Percentiles rank a stretch among this genome's conserved stretches.
These are phyloP conservation scores for Yamadazyma scolyti DNA, from an alignment of 805 yeast species.

Conservation along the genomic window DNA sequence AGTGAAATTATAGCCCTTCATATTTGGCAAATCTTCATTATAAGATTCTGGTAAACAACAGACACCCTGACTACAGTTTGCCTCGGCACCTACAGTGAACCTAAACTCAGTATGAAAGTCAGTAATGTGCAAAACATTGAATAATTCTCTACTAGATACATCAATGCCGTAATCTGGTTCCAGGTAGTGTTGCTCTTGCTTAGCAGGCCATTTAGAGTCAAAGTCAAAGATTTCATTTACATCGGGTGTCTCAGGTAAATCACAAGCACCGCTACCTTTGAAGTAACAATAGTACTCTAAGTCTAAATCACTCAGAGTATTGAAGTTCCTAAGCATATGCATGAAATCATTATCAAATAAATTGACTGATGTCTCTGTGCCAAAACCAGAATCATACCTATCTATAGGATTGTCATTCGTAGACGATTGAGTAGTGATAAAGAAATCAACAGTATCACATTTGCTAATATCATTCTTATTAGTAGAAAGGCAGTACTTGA, in stretches of 20 bases:
- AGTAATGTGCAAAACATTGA: constrained; percentile 62
- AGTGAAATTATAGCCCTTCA: constrained; percentile 27
- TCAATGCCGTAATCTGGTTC: constrained; percentile 24
- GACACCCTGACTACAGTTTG: constrained; percentile 52
- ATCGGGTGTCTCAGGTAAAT: constrained; percentile 50
- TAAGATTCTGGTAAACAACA: constrained; percentile 57
- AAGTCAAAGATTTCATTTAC: constrained; percentile 31
- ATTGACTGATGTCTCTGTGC: constrained; percentile 24
- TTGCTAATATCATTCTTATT: constrained; percentile 26
- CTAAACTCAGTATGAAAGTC: constrained; percentile 64
- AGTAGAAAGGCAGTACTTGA: constrained; percentile 27
- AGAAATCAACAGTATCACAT: constrained; percentile 36
- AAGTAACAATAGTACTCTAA: constrained; percentile 54
- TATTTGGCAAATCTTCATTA: constrained; percentile 25
- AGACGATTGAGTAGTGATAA: constrained; percentile 30
- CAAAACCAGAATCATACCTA: constrained; percentile 19
- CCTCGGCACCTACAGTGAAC: constrained; percentile 52
- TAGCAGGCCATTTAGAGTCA: constrained; percentile 35
- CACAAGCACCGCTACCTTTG: constrained; percentile 38
- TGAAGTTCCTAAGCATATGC: constrained; percentile 32
- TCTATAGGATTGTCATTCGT: constrained; percentile 11
- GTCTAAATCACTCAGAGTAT: constrained; percentile 33
- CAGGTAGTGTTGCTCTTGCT: constrained; percentile 16
- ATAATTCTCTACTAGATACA: constrained; percentile 24
- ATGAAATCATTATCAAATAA: constrained; percentile 38